phyloP scores from a whole-genome alignment of 2,329 filamentous ascomycete genomes.

The Fusarium nodosum region DNA sequence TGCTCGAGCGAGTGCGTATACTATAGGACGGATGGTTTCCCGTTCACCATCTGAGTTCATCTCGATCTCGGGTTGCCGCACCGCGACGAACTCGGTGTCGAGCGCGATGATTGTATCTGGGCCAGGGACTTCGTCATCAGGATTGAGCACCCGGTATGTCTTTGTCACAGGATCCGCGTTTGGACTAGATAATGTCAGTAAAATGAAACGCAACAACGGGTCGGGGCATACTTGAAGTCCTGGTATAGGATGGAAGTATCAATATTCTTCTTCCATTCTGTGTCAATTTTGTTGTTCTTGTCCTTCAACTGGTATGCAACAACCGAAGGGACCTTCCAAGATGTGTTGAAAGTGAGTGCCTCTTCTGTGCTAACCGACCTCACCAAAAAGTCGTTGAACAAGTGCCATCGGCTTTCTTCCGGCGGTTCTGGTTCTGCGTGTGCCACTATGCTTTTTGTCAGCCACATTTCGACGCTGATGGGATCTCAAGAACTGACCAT shows the following conservation, averaged over 20 bases:
- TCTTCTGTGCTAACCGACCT: slow-evolving; percentile 83
- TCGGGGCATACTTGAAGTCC: slow-evolving; percentile 66
- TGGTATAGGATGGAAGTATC: slow-evolving; percentile 88
- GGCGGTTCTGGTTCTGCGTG: slow-evolving; percentile 73
- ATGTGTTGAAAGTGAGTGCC: slow-evolving; percentile 87
- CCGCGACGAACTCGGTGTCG: slow-evolving; percentile 95
- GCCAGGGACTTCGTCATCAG: slow-evolving; percentile 73
- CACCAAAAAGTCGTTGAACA: slow-evolving; percentile 98
- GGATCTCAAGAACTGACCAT: slow-evolving; percentile 66
- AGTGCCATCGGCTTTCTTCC: slow-evolving; percentile 83
- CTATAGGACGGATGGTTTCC: slow-evolving; percentile 90
- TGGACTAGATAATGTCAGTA: slow-evolving; percentile 53
- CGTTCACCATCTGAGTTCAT: slow-evolving; percentile 93
- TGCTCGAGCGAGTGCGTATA: slow-evolving; percentile 91
- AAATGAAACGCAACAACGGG: not conserved
- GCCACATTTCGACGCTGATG: slow-evolving; percentile 1
- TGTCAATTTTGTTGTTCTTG: slow-evolving; percentile 85
- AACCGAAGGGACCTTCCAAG: slow-evolving; percentile 94
- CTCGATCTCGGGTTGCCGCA: slow-evolving; percentile 94
- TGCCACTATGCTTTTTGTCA: slow-evolving; percentile 64
- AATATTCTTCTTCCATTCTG: slow-evolving; percentile 85
- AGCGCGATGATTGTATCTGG: slow-evolving; percentile 85
- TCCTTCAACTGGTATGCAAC: slow-evolving; percentile 87
- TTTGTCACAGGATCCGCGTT: slow-evolving; percentile 58
- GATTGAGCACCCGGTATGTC: slow-evolving; percentile 72